These are phyloP conservation scores for Diaporthe sp. DNA, from an alignment of 2,329 filamentous ascomycete genomes.

Conservation along the genomic window DNA sequence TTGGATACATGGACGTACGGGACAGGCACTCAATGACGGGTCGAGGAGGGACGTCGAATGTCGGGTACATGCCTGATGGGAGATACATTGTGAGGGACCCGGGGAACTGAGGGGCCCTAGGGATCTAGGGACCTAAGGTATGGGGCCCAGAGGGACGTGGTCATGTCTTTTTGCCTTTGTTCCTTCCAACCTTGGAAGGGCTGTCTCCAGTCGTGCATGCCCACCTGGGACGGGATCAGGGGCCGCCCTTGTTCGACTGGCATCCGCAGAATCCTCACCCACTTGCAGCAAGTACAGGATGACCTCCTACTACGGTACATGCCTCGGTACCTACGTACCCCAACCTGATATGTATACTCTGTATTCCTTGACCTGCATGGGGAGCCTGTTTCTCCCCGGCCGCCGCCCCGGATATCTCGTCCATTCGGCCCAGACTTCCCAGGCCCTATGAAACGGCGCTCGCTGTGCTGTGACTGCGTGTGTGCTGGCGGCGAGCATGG, in stretches of 20 bases:
- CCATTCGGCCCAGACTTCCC: neutral
- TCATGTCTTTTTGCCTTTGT: slow-evolving; percentile 9
- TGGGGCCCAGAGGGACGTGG: slow-evolving; percentile 1
- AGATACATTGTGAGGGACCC: neutral
- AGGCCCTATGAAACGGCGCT: neutral
- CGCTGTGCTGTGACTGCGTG: neutral
- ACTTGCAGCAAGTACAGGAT: neutral
- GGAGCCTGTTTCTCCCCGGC: neutral
- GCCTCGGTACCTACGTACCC: neutral
- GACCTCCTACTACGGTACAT: neutral
- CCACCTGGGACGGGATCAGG: slow-evolving; percentile 16
- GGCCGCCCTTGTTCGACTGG: slow-evolving; percentile 21
- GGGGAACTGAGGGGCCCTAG: neutral
- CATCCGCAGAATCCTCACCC: slow-evolving; percentile 1
- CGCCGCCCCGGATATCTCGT: neutral
- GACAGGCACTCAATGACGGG: neutral
- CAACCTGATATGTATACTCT: too few relatives aligned
- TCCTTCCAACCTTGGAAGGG: slow-evolving; percentile 5
- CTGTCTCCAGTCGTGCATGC: slow-evolving; percentile 7
- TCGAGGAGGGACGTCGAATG: neutral
- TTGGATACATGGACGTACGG: neutral
- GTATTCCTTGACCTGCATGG: neutral
- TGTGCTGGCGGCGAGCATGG: slow-evolving; percentile 7
- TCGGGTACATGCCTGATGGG: neutral
- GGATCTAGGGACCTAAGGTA: neutral